phyloP scores from a whole-genome alignment of 768 basidiomycete genomes.

The Mycena haematopus region DNA sequence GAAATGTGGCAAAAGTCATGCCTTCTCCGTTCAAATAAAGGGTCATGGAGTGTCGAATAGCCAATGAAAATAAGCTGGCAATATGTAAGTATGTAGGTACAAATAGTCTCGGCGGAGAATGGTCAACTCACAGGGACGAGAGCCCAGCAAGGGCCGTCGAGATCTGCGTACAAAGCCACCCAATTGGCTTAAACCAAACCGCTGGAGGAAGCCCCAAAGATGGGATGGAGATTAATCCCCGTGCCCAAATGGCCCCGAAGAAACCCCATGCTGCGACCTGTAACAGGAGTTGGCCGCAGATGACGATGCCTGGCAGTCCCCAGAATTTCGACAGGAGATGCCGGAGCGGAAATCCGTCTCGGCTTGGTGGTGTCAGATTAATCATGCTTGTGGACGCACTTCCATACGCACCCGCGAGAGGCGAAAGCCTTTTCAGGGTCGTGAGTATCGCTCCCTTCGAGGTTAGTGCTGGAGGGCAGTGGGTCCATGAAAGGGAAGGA shows the following conservation, averaged over 20 bases:
- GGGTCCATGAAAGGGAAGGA: no score
- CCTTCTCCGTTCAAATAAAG: neutral
- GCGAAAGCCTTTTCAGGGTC: no score
- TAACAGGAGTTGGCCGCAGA: neutral
- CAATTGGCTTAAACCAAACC: neutral
- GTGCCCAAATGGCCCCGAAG: neutral
- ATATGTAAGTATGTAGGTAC: neutral
- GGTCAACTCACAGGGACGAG: conserved; percentile 5
- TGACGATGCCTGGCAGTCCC: no score
- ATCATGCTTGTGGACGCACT: no score
- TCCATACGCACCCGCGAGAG: no score
- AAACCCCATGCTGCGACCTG: neutral
- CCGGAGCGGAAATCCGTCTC: no score
- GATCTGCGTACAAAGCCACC: neutral
- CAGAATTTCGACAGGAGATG: neutral
- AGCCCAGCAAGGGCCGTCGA: conserved; percentile 1
- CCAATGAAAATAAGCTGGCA: conserved; percentile 6
- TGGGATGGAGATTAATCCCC: neutral
- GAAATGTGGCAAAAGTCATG: neutral
- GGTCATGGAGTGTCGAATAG: neutral
- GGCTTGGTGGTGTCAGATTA: no score
- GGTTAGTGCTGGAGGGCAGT: no score
- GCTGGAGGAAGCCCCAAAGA: neutral
- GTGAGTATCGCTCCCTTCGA: no score
- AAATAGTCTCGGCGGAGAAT: neutral